These are phyloP conservation scores for Ramularia endophylla DNA, from an alignment of 2,329 filamentous ascomycete species.

Conservation along the genomic window DNA sequence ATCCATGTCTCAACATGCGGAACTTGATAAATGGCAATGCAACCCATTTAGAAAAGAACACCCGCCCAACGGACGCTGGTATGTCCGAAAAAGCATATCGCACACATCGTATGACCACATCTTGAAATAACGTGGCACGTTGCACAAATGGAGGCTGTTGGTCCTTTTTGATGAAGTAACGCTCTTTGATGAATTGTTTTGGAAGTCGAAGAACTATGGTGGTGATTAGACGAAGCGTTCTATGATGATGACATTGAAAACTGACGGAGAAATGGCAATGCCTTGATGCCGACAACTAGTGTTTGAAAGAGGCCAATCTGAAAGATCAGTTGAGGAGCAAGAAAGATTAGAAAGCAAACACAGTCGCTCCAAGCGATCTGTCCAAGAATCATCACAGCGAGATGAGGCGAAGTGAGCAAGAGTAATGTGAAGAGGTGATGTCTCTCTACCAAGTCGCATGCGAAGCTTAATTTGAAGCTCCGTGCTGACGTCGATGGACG, in stretches of 20 bases:
- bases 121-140: slow-evolving; percentile 66
- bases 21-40: slow-evolving; percentile 69
- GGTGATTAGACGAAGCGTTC: neutral
- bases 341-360: slow-evolving; percentile 62
- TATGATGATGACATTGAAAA: neutral
- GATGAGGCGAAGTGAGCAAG: neutral
- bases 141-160: slow-evolving; percentile 59
- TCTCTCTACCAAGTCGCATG: no score
- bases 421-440: neutral
- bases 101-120: slow-evolving; percentile 70
- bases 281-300: slow-evolving; percentile 51
- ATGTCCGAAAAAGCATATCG: slow-evolving; percentile 71
- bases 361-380: slow-evolving; percentile 73
- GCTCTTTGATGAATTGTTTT: slow-evolving; percentile 51
- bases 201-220: slow-evolving; percentile 51
- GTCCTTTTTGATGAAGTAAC: slow-evolving; percentile 44
- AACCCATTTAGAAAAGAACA: slow-evolving; percentile 72
- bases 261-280: slow-evolving; percentile 65
- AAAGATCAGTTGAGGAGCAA: slow-evolving; percentile 65
- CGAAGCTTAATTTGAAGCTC: no score
- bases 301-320: slow-evolving; percentile 60
- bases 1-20: slow-evolving; percentile 68
- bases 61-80: slow-evolving; percentile 60
- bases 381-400: slow-evolving; percentile 59
- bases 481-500: no score